Conservation (phyloP, 305 asterid genomes). For the Vinca major region DNA sequence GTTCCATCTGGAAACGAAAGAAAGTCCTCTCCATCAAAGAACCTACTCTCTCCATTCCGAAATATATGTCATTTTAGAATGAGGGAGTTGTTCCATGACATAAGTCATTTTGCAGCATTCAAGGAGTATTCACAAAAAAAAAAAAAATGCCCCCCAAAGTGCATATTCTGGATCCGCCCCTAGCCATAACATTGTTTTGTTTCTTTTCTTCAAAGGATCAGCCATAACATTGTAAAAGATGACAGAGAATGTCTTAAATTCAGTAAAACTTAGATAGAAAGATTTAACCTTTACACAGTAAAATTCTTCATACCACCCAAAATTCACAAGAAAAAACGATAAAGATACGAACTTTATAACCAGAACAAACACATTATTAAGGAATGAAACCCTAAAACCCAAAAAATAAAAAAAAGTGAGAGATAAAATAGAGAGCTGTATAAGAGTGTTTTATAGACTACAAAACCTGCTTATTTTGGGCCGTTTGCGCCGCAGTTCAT, state of each 20-base stretch:
- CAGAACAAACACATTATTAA: not conserved
- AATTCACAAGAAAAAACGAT: not conserved
- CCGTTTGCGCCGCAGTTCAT: not conserved
- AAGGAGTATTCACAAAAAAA: no score
- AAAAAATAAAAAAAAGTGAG: not conserved
- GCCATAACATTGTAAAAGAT: not conserved
- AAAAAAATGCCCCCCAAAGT: no score
- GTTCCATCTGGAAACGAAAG: not conserved
- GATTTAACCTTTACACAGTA: not conserved
- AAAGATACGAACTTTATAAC: not conserved
- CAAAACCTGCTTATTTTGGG: conserved; percentile 5
- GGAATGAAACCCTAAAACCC: not conserved
- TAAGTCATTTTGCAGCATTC: no score
- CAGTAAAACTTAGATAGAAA: not conserved
- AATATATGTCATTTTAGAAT: no score
- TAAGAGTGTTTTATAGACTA: not conserved
- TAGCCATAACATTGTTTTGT: no score
- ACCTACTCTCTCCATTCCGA: not conserved
- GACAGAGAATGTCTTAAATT: not conserved
- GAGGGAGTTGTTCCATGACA: no score
- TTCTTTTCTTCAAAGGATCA: not conserved
- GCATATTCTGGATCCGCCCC: no score
- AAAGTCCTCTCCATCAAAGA: not conserved
- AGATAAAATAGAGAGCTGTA: not conserved
- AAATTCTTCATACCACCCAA: not conserved